These are phyloP conservation scores for Croton setiger DNA, from an alignment of 441 rosid genomes.

Conservation along the genomic window DNA sequence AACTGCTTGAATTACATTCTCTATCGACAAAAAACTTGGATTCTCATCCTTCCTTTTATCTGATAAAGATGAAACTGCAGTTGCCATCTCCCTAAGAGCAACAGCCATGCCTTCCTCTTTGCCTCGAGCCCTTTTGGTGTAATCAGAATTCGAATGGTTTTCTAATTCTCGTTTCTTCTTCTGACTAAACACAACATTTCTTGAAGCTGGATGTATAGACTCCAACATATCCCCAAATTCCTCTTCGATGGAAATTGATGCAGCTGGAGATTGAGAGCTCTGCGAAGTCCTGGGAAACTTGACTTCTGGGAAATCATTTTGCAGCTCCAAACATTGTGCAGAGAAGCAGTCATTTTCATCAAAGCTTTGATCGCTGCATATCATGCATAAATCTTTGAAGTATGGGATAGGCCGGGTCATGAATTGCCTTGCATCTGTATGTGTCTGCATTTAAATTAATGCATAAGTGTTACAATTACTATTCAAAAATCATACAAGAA, in stretches of 20 bases:
- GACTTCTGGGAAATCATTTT: conserved; percentile 36
- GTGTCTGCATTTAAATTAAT: conserved; percentile 44
- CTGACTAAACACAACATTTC: conserved; percentile 24
- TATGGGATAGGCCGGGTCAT: conserved; percentile 85
- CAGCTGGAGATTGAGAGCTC: conserved; percentile 29
- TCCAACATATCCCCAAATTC: conserved; percentile 32
- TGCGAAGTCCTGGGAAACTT: conserved; percentile 30
- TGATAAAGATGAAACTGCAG: conserved; percentile 32
- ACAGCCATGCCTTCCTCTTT: conserved; percentile 30
- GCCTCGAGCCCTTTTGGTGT: conserved; percentile 39
- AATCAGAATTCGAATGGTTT: conserved; percentile 27
- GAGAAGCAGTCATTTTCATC: conserved; percentile 49
- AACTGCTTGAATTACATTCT: conserved; percentile 56
- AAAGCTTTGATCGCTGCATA: conserved; percentile 47
- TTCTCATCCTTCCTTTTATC: conserved; percentile 30
- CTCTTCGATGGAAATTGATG: conserved; percentile 44
- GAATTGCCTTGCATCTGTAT: conserved; percentile 69
- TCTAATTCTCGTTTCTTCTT: conserved; percentile 46
- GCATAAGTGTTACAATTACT: not conserved
- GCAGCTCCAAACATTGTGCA: conserved; percentile 50
- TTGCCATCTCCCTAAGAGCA: conserved; percentile 31
- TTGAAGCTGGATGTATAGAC: conserved; percentile 22
- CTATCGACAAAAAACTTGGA: conserved; percentile 39
- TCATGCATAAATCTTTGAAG: conserved; percentile 66
- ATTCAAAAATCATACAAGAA: not conserved